These are phyloP conservation scores for Niebla homalea DNA, from an alignment of 495 filamentous ascomycete species.

Conservation along the genomic window DNA sequence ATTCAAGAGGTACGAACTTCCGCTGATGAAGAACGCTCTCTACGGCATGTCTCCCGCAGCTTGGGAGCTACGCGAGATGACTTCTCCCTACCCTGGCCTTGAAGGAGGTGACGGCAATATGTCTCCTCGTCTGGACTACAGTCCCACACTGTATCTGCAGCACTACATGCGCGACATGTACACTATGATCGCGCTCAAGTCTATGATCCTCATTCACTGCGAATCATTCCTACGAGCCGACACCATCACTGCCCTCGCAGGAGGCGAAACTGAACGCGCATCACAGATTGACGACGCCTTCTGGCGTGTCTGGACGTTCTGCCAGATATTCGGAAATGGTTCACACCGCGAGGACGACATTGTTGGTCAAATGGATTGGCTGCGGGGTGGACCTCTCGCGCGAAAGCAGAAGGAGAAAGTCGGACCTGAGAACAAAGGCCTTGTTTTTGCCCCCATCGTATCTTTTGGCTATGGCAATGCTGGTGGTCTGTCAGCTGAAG, in stretches of 20 bases:
- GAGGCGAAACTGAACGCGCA: slow-evolving; percentile 33
- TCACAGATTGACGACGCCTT: slow-evolving; percentile 50
- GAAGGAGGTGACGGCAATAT: slow-evolving; percentile 31
- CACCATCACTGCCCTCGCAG: slow-evolving; percentile 42
- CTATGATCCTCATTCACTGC: slow-evolving; percentile 45
- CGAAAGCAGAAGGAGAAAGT: slow-evolving; percentile 25
- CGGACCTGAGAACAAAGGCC: slow-evolving; percentile 35
- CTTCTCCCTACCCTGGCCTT: slow-evolving; percentile 38
- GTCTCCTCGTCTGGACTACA: slow-evolving; percentile 42
- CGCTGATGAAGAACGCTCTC: slow-evolving; percentile 40
- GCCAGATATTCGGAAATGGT: slow-evolving; percentile 48
- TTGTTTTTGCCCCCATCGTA: slow-evolving; percentile 42
- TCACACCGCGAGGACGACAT: slow-evolving; percentile 49
- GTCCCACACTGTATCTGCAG: slow-evolving; percentile 40
- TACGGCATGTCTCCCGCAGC: slow-evolving; percentile 47
- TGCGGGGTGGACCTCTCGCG: slow-evolving; percentile 43
- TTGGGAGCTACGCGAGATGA: slow-evolving; percentile 54
- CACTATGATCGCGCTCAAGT: slow-evolving; percentile 45
- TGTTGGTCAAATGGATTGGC: slow-evolving; percentile 51
- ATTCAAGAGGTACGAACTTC: slow-evolving; percentile 47
- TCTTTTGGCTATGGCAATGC: slow-evolving; percentile 48
- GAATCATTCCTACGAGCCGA: slow-evolving; percentile 44
- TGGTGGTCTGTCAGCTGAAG: slow-evolving; percentile 38
- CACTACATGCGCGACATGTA: slow-evolving; percentile 45
- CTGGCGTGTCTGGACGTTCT: slow-evolving; percentile 61